These are phyloP conservation scores for Hibiscus trionum DNA, from an alignment of 345 rosid species.

Conservation along the genomic window DNA sequence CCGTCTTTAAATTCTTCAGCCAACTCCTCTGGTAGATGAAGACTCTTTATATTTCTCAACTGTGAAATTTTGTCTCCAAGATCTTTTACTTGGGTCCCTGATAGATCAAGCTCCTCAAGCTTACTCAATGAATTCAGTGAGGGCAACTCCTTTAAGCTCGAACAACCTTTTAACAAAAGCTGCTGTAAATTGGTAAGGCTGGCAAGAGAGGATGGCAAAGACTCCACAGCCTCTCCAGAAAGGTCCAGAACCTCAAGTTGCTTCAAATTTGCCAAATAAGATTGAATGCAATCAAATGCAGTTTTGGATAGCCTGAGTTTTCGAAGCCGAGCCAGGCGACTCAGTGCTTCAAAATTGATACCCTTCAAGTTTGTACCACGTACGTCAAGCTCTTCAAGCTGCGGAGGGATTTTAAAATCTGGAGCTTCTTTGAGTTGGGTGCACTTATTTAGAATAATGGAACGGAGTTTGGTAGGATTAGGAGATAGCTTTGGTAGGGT, in stretches of 20 bases:
- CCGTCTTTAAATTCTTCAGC: conserved; percentile 11
- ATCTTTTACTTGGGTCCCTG: conserved; percentile 18
- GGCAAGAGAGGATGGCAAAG: conserved; percentile 12
- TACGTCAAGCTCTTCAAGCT: conserved; percentile 14
- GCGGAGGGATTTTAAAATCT: background rate
- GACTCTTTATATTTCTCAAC: conserved; percentile 11
- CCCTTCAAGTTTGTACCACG: conserved; percentile 12
- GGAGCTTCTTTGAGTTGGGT: background rate
- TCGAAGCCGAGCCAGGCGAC: conserved; percentile 5
- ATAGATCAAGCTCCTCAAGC: conserved; percentile 27
- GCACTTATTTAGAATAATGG: conserved; percentile 22
- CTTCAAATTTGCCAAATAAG: background rate
- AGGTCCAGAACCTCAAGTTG: conserved; percentile 18
- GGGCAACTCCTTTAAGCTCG: conserved; percentile 7
- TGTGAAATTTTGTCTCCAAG: conserved; percentile 9
- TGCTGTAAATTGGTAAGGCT: conserved; percentile 10
- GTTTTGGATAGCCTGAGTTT: conserved; percentile 17
- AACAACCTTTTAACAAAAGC: conserved; percentile 21
- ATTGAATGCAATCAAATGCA: background rate
- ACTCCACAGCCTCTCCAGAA: conserved; percentile 6
- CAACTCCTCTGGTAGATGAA: conserved; percentile 13
- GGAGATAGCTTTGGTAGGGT: conserved; percentile 13
- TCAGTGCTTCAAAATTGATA: conserved; percentile 10
- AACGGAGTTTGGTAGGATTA: conserved; percentile 11
- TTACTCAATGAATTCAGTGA: conserved; percentile 8